A percentile compares a stretch with the other conserved stretches of the same genome.
Conservation (phyloP, 345 rosid species). For the Microcos paniculata region DNA sequence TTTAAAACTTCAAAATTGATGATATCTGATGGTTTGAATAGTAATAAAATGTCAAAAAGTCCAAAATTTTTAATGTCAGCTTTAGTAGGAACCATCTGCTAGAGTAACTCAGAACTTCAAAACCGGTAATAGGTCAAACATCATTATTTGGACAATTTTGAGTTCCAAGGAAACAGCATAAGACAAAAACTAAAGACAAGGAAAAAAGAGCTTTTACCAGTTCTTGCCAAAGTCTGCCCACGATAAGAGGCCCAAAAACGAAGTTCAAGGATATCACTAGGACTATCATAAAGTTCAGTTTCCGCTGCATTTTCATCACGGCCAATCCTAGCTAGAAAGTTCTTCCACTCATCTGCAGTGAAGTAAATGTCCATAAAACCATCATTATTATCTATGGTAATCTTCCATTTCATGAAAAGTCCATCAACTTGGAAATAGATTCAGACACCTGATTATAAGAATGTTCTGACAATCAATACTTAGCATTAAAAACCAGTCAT, state of each 20-base stretch:
- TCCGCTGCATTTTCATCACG: conserved; percentile 89
- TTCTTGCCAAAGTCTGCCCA: conserved; percentile 94
- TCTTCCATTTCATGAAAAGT: neutral
- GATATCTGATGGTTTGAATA: neutral
- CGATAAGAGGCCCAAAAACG: conserved; percentile 99
- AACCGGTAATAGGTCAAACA: neutral
- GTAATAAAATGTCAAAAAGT: neutral
- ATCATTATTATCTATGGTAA: conserved; percentile 13
- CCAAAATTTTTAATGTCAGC: neutral
- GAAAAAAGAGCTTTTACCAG: conserved; percentile 45
- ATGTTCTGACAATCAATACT: neutral
- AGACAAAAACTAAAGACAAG: neutral
- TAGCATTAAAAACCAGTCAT: no score
- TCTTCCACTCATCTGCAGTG: conserved; percentile 92
- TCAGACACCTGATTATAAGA: neutral
- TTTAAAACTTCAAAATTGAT: neutral
- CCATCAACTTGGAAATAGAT: neutral
- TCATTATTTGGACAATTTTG: neutral
- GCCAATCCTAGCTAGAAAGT: conserved; percentile 96
- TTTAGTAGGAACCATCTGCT: neutral
- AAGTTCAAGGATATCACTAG: conserved; percentile 86
- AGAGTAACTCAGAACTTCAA: neutral
- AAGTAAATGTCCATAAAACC: conserved; percentile 9
- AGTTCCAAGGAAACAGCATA: neutral
- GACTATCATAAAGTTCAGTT: conserved; percentile 63